phyloP scores from a whole-genome alignment of 2,329 filamentous ascomycete species.

The Parafenestella ontariensis region DNA sequence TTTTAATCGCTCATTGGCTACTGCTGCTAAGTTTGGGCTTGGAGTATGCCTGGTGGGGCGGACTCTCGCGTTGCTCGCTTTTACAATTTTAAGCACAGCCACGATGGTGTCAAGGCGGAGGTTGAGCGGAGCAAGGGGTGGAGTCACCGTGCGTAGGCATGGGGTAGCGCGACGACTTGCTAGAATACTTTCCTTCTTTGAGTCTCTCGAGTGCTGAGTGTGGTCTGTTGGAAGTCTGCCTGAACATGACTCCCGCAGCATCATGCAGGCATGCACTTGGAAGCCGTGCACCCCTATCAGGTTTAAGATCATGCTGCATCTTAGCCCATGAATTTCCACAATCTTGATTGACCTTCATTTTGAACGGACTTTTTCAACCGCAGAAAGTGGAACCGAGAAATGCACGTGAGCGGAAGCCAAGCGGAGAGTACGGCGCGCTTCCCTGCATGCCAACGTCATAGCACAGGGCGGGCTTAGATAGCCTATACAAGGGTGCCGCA shows the following conservation, averaged over 20 bases:
- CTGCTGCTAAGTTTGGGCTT: background rate
- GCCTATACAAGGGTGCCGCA: slow-evolving; percentile 7
- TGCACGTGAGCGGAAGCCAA: background rate
- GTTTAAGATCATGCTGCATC: too few species aligned
- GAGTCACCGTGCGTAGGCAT: background rate
- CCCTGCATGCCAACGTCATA: slow-evolving; percentile 12
- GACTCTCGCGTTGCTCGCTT: slow-evolving; percentile 22
- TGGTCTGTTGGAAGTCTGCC: too few species aligned
- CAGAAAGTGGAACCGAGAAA: background rate
- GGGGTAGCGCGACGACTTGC: too few species aligned
- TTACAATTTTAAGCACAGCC: slow-evolving; percentile 20
- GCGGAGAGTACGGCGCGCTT: background rate
- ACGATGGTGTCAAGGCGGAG: slow-evolving; percentile 4
- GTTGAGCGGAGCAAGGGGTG: too few species aligned
- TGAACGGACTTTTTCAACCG: background rate
- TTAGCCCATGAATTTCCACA: background rate
- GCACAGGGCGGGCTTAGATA: slow-evolving; percentile 13
- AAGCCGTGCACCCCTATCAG: too few species aligned
- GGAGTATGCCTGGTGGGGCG: slow-evolving; percentile 15
- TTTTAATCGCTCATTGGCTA: slow-evolving; percentile 11
- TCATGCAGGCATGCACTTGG: too few species aligned
- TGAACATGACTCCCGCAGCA: too few species aligned
- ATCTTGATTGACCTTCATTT: background rate
- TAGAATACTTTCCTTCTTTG: too few species aligned
- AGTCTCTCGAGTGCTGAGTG: too few species aligned